These are phyloP conservation scores for Arbutus unedo DNA, from an alignment of 148 eudicot genomes.

Conservation along the genomic window DNA sequence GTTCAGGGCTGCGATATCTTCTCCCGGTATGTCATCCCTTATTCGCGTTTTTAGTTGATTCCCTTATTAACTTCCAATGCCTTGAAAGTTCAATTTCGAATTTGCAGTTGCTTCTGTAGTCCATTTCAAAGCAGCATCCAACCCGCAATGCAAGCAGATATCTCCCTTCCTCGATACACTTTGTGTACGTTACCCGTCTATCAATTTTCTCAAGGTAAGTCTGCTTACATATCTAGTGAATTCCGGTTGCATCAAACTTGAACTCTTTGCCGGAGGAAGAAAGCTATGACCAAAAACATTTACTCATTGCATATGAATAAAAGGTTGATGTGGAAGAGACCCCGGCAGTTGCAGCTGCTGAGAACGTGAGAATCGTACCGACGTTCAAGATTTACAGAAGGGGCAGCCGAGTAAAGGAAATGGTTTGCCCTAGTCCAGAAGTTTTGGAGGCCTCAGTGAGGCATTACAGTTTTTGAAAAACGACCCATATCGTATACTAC, in stretches of 20 bases:
- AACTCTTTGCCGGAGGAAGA: not conserved
- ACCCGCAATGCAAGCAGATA: constrained; percentile 54
- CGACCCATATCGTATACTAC: not conserved
- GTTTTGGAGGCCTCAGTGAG: constrained; percentile 86
- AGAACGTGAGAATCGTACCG: constrained; percentile 66
- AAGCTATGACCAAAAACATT: not conserved
- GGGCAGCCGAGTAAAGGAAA: constrained; percentile 75
- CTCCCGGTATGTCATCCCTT: constrained; percentile 41
- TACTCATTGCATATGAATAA: not conserved
- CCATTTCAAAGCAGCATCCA: constrained; percentile 46
- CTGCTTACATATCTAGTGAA: not conserved
- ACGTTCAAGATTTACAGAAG: constrained; percentile 82
- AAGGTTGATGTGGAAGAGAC: constrained; percentile 79
- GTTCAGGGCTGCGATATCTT: constrained; percentile 66
- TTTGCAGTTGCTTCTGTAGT: constrained; percentile 71
- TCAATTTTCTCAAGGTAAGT: constrained; percentile 70
- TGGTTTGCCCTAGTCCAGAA: constrained; percentile 66
- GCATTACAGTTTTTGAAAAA: constrained; percentile 63
- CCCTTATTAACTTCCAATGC: not conserved
- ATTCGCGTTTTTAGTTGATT: not conserved
- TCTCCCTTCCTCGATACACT: constrained; percentile 53
- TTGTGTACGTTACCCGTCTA: constrained; percentile 64
- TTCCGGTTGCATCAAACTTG: not conserved
- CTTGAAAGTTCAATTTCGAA: not conserved
- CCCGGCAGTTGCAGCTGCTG: constrained; percentile 50